These are phyloP conservation scores for Esteya vermicola DNA, from an alignment of 2,329 filamentous ascomycete genomes.

Conservation along the genomic window DNA sequence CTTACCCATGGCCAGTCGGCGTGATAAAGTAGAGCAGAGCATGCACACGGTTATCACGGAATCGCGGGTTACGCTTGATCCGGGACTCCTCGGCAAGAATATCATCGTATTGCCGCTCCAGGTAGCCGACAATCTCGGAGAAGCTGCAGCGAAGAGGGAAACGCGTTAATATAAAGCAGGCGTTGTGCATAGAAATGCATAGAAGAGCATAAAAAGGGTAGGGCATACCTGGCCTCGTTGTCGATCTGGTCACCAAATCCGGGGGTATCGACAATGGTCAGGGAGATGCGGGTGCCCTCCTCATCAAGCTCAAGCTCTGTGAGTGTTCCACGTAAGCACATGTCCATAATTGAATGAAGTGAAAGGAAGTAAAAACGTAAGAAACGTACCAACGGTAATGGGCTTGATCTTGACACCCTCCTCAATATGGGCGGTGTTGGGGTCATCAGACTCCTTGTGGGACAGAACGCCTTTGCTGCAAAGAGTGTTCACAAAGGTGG, in stretches of 20 bases:
- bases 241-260: slow-evolving; percentile 98
- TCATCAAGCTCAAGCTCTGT: slow-evolving; percentile 89
- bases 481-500: slow-evolving; percentile 98
- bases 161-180: slow-evolving; percentile 1
- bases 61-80: slow-evolving; percentile 99
- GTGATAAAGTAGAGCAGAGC: slow-evolving; percentile 99
- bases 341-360: neutral
- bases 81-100: slow-evolving; percentile 98
- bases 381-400: slow-evolving; percentile 67
- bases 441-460: slow-evolving; percentile 88
- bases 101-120: slow-evolving; percentile 98
- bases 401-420: slow-evolving; percentile 98
- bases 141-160: slow-evolving; percentile 45
- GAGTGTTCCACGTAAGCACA: neutral
- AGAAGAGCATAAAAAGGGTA: neutral
- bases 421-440: slow-evolving; percentile 76
- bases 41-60: slow-evolving; percentile 98
- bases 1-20: slow-evolving; percentile 85
- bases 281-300: slow-evolving; percentile 92
- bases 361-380: neutral
- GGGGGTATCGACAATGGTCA: slow-evolving; percentile 97
- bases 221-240: slow-evolving; percentile 79
- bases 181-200: neutral
- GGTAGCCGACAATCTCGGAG: slow-evolving; percentile 92
- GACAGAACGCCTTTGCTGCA: slow-evolving; percentile 86